These are phyloP conservation scores for Hypoxylon sp. DNA, from an alignment of 2,329 filamentous ascomycete genomes.

Conservation along the genomic window DNA sequence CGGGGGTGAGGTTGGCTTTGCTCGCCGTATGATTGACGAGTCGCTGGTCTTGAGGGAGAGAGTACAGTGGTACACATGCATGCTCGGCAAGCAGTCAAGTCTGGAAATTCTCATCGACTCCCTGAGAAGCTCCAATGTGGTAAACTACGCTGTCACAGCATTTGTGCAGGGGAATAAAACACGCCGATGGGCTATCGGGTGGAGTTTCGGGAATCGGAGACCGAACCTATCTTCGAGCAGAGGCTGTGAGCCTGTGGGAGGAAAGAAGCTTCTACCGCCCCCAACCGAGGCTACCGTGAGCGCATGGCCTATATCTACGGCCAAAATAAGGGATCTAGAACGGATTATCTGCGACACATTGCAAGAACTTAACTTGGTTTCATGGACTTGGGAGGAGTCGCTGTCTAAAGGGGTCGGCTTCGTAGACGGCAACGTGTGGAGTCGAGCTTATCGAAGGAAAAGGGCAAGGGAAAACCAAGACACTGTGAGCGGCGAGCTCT, in stretches of 20 bases:
- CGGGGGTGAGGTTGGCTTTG: slow-evolving; percentile 82
- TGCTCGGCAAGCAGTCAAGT: slow-evolving; percentile 84
- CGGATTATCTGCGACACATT: slow-evolving; percentile 57
- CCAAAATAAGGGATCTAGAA: slow-evolving; percentile 20
- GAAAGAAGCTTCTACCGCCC: slow-evolving; percentile 56
- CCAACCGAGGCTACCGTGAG: slow-evolving; percentile 52
- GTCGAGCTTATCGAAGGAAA: slow-evolving; percentile 73
- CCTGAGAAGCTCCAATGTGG: slow-evolving; percentile 64
- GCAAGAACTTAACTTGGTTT: slow-evolving; percentile 62
- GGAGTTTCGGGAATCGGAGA: slow-evolving; percentile 78
- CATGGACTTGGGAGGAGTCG: slow-evolving; percentile 70
- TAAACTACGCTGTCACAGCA: slow-evolving; percentile 84
- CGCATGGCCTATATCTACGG: slow-evolving; percentile 46
- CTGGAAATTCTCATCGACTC: slow-evolving; percentile 69
- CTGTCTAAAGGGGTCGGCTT: slow-evolving; percentile 67
- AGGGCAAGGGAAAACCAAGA: slow-evolving; percentile 51
- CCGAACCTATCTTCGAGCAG: slow-evolving; percentile 60
- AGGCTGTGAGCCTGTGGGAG: slow-evolving; percentile 51
- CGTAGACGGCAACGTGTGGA: slow-evolving; percentile 79
- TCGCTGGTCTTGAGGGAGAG: slow-evolving; percentile 66
- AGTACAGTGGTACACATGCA: slow-evolving; percentile 88
- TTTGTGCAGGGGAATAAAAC: slow-evolving; percentile 83
- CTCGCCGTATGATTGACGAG: slow-evolving; percentile 74
- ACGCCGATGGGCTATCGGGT: slow-evolving; percentile 85
- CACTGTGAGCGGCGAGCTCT: slow-evolving; percentile 24